Percentiles rank a stretch among this genome's conserved stretches.
Evolutionary conservation across 2,329 filamentous ascomycete genomes (phyloP).

Genomic region (Bipolaris bicolor): DNA sequence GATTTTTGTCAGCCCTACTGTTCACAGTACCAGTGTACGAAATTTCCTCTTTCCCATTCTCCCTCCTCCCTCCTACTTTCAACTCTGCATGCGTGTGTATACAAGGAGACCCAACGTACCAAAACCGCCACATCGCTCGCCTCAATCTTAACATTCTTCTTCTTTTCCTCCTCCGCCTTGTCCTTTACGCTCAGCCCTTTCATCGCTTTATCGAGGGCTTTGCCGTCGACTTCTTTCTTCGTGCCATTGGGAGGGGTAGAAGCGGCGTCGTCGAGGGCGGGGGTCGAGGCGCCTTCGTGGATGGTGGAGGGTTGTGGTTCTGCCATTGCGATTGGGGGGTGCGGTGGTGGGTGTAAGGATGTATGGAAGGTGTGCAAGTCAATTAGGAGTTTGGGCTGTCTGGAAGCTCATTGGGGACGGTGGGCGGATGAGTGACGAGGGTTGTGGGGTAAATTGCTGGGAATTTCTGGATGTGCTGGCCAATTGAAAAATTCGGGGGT

Average conservation of each 20-base stretch:
- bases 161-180: conserved; percentile 47
- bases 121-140: conserved; percentile 72
- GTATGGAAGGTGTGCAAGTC: no score
- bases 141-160: conserved; percentile 72
- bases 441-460: conserved; percentile 19
- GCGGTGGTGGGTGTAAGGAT: not conserved
- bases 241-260: conserved; percentile 62
- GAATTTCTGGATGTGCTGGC: conserved; percentile 4
- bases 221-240: conserved; percentile 69
- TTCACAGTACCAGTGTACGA: not conserved
- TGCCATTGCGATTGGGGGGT: conserved; percentile 58
- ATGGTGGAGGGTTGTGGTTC: conserved; percentile 64
- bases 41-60: no score
- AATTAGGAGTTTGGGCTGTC: no score
- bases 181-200: conserved; percentile 61
- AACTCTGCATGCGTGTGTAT: not conserved
- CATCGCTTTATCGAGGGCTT: conserved; percentile 75
- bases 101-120: conserved; percentile 54
- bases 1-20: conserved; percentile 5
- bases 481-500: conserved; percentile 20
- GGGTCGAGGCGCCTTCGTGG: conserved; percentile 64
- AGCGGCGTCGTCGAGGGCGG: conserved; percentile 33
- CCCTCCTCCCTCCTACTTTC: no score
- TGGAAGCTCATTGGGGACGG: no score
- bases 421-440: not conserved